Evolutionary conservation across 305 asterid genomes (phyloP), one percentile per base, ranked within the genome.

Genomic region (Ilex paraguariensis): DNA sequence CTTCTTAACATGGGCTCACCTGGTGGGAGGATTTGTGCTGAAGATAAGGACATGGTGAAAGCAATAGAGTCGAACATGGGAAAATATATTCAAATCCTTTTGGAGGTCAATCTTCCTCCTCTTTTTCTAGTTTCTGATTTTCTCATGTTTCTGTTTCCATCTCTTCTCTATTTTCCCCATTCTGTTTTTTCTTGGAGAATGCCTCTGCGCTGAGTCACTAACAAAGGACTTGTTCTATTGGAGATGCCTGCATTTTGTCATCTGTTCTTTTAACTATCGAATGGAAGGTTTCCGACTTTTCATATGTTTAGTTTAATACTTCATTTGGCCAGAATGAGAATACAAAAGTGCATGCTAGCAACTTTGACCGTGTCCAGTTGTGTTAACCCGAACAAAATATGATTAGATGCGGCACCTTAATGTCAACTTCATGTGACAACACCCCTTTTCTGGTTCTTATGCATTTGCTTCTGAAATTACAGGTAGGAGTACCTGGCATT

Each of bases 1-100:
- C 87, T 91, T 75, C 88, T 94, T 78, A 94, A 94, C 72, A 73
- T 91, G 84, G 98, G 95, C 36, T 88, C 98, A 66, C 98, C 98
- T 57, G 98, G 97, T 66, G 96, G 95, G 56, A 85, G 80, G 72
- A 80, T 95, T 67, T 87, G 95, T 82, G 79, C 87, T 59, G 98
- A 88, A 64, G 98, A 91, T 76, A 91, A 77, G 75, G 98, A 95
- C 74, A 81, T 91, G 96, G 82, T 84, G 72, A 91, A 80, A 85
- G 85, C 96, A 57, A 88, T 95, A 63, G 96, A 91, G 67, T 68
- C 91, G 52, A 82, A 75, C 84, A 84, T 95, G 88, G 89, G 89
- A 65, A 88, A 82, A 76, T 95, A 95, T 70, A 85, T 87, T 62
- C 96, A 87, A 78, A 84, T 88, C 78, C 95, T 91, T 73, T 75